Evolutionary conservation across 1,284 basidiomycete species (phyloP).

Genomic region (Naganishia liquefaciens): DNA sequence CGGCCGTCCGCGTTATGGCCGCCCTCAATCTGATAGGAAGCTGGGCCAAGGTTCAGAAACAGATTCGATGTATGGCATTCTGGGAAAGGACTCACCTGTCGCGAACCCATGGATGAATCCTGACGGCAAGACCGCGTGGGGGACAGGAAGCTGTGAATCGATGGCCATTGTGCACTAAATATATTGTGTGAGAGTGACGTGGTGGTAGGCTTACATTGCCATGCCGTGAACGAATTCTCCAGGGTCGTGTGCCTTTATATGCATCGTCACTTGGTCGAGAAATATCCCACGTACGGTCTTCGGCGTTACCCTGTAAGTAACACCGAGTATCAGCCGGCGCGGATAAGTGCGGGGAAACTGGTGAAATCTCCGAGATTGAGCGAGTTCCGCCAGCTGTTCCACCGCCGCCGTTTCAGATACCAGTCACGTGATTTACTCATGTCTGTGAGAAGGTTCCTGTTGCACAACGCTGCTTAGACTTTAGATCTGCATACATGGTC

Average conservation of each 20-base stretch:
- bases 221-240: background rate
- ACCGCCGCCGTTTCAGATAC: no score
- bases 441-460: no score
- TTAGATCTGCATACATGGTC: no score
- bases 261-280: background rate
- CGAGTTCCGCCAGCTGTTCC: no score
- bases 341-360: background rate
- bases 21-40: slow-evolving; percentile 45
- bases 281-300: slow-evolving; percentile 2
- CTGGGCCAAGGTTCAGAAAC: slow-evolving; percentile 4
- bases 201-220: background rate
- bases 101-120: slow-evolving; percentile 73
- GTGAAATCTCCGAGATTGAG: background rate
- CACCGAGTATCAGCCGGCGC: background rate
- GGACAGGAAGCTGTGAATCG: slow-evolving; percentile 31
- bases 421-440: no score
- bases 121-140: slow-evolving; percentile 47
- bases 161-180: slow-evolving; percentile 14
- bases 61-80: background rate
- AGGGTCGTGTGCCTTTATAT: background rate
- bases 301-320: background rate
- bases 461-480: no score
- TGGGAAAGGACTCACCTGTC: slow-evolving; percentile 58
- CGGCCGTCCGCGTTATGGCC: slow-evolving; percentile 38
- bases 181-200: background rate